Base-by-base conservation (phyloP, 2,329 filamentous ascomycete genomes). In the Penicillium sp. region DNA sequence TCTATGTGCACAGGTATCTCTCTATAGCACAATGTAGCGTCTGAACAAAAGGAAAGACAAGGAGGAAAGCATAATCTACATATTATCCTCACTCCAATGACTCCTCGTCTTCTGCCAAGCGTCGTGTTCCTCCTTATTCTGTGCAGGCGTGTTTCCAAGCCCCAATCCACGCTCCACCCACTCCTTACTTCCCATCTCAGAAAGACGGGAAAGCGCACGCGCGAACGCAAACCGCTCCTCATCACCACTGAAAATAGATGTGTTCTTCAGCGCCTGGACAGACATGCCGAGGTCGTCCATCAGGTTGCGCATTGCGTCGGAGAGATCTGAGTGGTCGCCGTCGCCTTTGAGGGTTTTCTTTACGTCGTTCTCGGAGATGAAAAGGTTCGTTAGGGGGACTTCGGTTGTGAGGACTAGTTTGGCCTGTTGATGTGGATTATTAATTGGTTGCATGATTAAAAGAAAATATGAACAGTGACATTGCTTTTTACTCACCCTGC, bases 141-240 rank as follows among this genome's bases (percentile, higher is more conserved):
- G 72, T 44, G 71, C 63, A 32, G 69, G 71, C 66, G 74, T 72
- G 61, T 79, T 70, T 1, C 78, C 79, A 50, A 80, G 66, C 0
- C 77, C 79, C 70, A 86, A 59, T 0, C 85, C 92, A 15, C 91
- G 76, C 75, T 97, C 93, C 3, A 97, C 89, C 94, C 94, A 99
- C 71, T 97, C 89, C 72, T 86, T 85, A 71, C 90, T 94, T 21
- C 91, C 90, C 94, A 99, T 99, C 75, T 97, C 91, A 52, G 81
- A 88, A 58, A 99, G 76, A 53, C 94, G 80, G 51, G 88, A 92
- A 63, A 97, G 73, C 1, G 94, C 94, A 51, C 94, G 80, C 25
- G 91, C 91, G 78, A 99, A 99, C 0, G 94, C 94, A 77, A 99
- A 99, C 0, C 91, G 84, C 75, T 99, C 94, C 77, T 99, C 94